Conservation (phyloP, 2,329 filamentous ascomycete species). For the Laburnicola sp. region DNA sequence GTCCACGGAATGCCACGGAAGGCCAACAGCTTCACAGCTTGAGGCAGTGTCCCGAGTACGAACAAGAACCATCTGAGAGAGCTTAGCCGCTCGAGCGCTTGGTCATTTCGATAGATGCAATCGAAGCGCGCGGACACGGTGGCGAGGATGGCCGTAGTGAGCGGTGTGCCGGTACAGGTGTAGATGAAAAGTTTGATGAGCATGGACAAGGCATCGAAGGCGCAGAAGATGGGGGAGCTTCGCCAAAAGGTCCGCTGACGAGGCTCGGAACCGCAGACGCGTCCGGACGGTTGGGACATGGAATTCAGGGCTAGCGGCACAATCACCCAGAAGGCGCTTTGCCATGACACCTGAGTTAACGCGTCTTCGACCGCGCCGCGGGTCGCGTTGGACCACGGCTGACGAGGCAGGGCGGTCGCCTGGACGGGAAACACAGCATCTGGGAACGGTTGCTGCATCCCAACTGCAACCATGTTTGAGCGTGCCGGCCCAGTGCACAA, state of each 20-base stretch:
- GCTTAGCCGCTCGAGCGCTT: not conserved
- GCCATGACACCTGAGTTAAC: conserved; percentile 6
- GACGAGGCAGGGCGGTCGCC: too few species aligned
- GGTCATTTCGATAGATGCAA: not conserved
- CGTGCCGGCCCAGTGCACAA: too few species aligned
- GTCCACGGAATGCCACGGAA: conserved; percentile 1
- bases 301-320: not conserved
- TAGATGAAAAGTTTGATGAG: not conserved
- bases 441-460: too few species aligned
- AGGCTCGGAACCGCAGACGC: not conserved
- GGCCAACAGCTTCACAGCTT: conserved; percentile 1
- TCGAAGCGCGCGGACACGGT: too few species aligned
- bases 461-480: too few species aligned
- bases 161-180: not conserved
- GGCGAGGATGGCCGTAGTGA: too few species aligned
- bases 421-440: too few species aligned
- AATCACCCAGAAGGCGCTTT: conserved; percentile 4
- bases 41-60: not conserved
- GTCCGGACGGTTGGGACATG: conserved; percentile 8
- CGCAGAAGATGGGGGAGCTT: conserved; percentile 8
- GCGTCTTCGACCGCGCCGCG: too few species aligned
- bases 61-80: not conserved
- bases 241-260: conserved; percentile 3
- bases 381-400: too few species aligned
- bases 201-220: not conserved